phyloP scores from a whole-genome alignment of 2,329 filamentous ascomycete genomes.

The Mycogone perniciosa region DNA sequence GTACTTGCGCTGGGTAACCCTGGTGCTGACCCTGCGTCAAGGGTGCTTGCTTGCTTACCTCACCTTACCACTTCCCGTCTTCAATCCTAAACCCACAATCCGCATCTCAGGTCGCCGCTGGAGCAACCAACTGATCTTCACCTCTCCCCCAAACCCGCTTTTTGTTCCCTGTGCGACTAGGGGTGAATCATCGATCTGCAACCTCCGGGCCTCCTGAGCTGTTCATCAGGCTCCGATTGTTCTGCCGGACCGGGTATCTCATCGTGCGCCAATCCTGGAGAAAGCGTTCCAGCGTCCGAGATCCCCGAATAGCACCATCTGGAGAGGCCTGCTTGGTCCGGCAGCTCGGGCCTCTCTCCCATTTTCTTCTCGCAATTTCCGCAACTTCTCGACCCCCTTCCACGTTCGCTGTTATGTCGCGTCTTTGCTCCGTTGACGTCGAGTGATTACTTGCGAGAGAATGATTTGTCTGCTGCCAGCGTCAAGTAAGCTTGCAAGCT shows the following conservation, averaged over 20 bases:
- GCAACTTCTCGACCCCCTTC: neutral
- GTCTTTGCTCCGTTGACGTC: neutral
- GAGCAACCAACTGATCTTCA: neutral
- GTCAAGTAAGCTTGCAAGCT: conserved; percentile 8
- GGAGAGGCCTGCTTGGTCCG: neutral
- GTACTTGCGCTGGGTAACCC: too few species aligned
- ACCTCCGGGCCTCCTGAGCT: conserved; percentile 3
- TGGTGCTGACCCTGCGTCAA: too few species aligned
- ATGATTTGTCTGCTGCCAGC: conserved; percentile 11
- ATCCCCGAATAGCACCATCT: neutral
- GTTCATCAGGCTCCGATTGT: conserved; percentile 1
- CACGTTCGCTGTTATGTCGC: conserved; percentile 7
- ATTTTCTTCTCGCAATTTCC: conserved; percentile 1
- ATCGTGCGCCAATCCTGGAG: neutral
- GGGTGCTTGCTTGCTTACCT: neutral
- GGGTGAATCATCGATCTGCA: conserved; percentile 4
- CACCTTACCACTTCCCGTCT: neutral
- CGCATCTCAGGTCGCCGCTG: neutral
- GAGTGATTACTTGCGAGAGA: conserved; percentile 7
- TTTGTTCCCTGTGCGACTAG: conserved; percentile 6
- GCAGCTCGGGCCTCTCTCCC: conserved; percentile 6
- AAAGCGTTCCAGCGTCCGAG: conserved; percentile 7
- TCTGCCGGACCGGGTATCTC: conserved; percentile 1
- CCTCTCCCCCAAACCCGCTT: neutral
- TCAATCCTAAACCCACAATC: neutral